Base-by-base conservation (phyloP, 805 yeast genomes). In the Myxozyma mucilagina region DNA sequence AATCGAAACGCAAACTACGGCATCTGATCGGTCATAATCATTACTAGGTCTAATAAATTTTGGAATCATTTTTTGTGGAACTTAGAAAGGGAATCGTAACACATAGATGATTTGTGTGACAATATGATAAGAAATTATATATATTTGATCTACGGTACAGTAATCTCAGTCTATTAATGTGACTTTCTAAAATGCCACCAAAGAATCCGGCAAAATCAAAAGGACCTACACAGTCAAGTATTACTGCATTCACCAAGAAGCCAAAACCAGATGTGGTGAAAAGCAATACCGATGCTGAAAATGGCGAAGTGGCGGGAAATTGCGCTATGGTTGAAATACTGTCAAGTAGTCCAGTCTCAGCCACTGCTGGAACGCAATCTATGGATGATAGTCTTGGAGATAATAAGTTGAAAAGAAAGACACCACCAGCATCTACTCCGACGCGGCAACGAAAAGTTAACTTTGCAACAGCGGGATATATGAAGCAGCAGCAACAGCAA, bases 171-270 rank as follows among this genome's bases (percentile, higher is more conserved):
- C 29, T 24, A 4, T 24, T 24, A 24, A 24, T 31, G 50, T 11
- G 18, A 29, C 14, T 10, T 31, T 31, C 31, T 7, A 47, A 29
- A 11, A 49, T 49, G 53, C 34, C 53, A 4, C 53, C 53, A 9
- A 47, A 47, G 20, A 24, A 18, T 9, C 35, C 51, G n/a, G 18
- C 43, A n/a, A 49, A 35, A n/a, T 18, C 20, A 8, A 29, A 24
- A 36, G 43, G 53, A 18, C 43, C 53, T 18, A 49, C 43, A 14
- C 53, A 49, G 38, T 49, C 53, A 10, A 49, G 53, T 36, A 49
- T 49, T 34, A 36, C 16, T 11, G 53, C 53, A 1, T 49, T 49
- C 14, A 49, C 53, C 13, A 49, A 49, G 53, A 35, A 34, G 31
- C 16, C n/a, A 11, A 13, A 11, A 13, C n/a, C 6, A 11, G 41